phyloP scores from a whole-genome alignment of 1,284 basidiomycete genomes.

The Singerocomus inundabilis region DNA sequence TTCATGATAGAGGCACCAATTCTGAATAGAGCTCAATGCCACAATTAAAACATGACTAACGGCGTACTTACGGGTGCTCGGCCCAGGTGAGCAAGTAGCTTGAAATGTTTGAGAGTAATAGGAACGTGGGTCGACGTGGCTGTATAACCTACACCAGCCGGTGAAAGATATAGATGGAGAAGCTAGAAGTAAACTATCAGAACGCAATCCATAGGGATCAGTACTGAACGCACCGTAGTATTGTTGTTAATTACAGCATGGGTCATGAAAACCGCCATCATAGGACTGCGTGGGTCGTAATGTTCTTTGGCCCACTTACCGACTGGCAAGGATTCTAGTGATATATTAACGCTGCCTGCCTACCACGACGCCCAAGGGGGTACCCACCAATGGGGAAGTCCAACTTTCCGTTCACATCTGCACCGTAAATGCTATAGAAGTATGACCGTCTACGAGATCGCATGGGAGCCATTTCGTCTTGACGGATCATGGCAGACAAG shows the following conservation, averaged over 20 bases:
- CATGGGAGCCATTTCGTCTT: conserved; percentile 62
- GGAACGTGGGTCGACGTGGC: conserved; percentile 47
- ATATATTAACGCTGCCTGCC: conserved; percentile 3
- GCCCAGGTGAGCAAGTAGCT: conserved; percentile 63
- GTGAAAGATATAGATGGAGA: conserved; percentile 44
- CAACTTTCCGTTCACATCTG: conserved; percentile 45
- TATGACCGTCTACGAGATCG: conserved; percentile 54
- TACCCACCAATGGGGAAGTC: conserved; percentile 54
- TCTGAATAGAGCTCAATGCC: conserved; percentile 34
- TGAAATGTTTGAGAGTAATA: conserved; percentile 72
- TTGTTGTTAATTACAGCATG: conserved; percentile 70
- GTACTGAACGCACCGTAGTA: conserved; percentile 40
- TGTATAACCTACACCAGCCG: conserved; percentile 28
- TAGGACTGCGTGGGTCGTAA: conserved; percentile 52
- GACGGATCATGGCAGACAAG: conserved; percentile 63
- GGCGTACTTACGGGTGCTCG: conserved; percentile 49
- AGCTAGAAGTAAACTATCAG: conserved; percentile 37
- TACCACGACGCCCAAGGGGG: not conserved
- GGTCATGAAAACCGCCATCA: conserved; percentile 66
- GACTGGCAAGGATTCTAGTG: conserved; percentile 53
- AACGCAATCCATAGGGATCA: not conserved
- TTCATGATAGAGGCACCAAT: conserved; percentile 51
- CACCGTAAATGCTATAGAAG: conserved; percentile 41
- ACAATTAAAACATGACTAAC: not conserved
- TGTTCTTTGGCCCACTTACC: conserved; percentile 56